These are phyloP conservation scores for Halophytophthora polymorphica DNA, from an alignment of 352 stramenopile genomes.

Conservation along the genomic window DNA sequence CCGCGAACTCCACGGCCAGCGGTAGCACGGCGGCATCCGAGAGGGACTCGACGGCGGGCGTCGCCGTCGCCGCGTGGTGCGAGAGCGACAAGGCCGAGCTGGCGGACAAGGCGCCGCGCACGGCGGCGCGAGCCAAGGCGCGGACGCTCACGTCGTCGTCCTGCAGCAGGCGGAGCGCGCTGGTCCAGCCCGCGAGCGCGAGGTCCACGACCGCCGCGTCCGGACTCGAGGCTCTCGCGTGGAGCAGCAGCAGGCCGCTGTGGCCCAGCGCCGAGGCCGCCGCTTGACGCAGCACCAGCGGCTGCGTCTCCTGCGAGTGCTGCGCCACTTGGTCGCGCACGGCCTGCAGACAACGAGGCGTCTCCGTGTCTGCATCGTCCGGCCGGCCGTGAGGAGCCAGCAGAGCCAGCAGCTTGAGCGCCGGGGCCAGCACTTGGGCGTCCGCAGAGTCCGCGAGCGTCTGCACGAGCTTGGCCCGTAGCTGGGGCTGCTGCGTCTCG, in stretches of 20 bases:
- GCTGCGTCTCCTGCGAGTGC: conserved; percentile 47
- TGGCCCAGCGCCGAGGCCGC: conserved; percentile 49
- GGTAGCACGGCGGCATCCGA: conserved; percentile 66
- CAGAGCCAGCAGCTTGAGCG: conserved; percentile 59
- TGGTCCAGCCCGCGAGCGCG: conserved; percentile 51
- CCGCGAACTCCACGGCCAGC: conserved; percentile 44
- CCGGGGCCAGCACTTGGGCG: conserved; percentile 44
- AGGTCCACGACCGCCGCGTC: conserved; percentile 18
- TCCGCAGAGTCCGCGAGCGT: conserved; percentile 46
- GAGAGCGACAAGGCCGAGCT: no score
- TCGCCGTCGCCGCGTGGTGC: background rate
- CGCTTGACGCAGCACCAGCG: conserved; percentile 55
- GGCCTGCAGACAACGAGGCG: conserved; percentile 18
- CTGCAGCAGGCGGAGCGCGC: conserved; percentile 60
- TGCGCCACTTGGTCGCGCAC: conserved; percentile 46
- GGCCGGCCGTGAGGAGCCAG: conserved; percentile 19
- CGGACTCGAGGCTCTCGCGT: conserved; percentile 6
- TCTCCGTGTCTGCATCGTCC: conserved; percentile 7
- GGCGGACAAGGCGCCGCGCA: conserved; percentile 30
- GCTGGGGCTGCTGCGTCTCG: conserved; percentile 7
- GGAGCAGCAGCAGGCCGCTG: conserved; percentile 38
- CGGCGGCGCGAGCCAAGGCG: conserved; percentile 25
- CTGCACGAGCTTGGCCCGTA: conserved; percentile 19
- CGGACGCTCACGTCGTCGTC: conserved; percentile 52
- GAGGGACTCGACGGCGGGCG: conserved; percentile 4